Conservation (phyloP, 257 asterid species). For the Gentiana macrophylla region DNA sequence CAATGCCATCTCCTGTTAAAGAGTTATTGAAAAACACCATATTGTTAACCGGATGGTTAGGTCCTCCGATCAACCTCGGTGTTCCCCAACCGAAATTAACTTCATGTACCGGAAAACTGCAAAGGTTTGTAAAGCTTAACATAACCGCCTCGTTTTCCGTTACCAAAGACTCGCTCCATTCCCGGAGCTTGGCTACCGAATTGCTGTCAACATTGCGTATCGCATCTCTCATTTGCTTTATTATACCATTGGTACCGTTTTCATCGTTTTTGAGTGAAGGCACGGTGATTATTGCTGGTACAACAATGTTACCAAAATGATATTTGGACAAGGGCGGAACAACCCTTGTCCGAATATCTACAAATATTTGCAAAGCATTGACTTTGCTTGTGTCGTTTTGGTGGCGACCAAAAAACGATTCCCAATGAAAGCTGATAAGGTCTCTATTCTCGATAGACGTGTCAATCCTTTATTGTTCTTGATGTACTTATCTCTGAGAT, state of each 20-base stretch:
- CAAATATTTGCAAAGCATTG: slow-evolving; percentile 20
- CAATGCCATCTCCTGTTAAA: too few relatives aligned
- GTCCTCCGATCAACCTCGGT: too few relatives aligned
- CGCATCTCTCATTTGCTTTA: slow-evolving; percentile 21
- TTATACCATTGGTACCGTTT: slow-evolving; percentile 1
- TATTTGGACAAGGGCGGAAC: slow-evolving; percentile 8
- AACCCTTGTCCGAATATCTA: slow-evolving; percentile 7
- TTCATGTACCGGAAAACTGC: too few relatives aligned
- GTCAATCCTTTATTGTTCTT: background rate
- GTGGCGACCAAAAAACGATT: slow-evolving; percentile 20
- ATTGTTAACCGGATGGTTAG: too few relatives aligned
- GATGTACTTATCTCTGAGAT: slow-evolving; percentile 21
- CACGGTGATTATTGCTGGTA: slow-evolving; percentile 13
- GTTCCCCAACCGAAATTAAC: too few relatives aligned
- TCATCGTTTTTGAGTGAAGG: background rate
- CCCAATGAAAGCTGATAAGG: slow-evolving; percentile 36
- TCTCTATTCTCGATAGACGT: slow-evolving; percentile 30
- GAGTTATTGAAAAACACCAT: too few relatives aligned
- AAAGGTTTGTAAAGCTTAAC: too few relatives aligned
- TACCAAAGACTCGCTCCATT: too few relatives aligned
- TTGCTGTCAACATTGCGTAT: slow-evolving; percentile 14
- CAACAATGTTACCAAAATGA: slow-evolving; percentile 2
- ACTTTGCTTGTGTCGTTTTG: background rate
- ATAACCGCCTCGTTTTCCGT: too few relatives aligned
- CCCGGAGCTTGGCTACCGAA: slow-evolving; percentile 13